A percentile compares a stretch with the other conserved stretches of the same genome.
Evolutionary conservation across 768 basidiomycete genomes (phyloP).

Genomic region (Mrakia hoshinonis): DNA sequence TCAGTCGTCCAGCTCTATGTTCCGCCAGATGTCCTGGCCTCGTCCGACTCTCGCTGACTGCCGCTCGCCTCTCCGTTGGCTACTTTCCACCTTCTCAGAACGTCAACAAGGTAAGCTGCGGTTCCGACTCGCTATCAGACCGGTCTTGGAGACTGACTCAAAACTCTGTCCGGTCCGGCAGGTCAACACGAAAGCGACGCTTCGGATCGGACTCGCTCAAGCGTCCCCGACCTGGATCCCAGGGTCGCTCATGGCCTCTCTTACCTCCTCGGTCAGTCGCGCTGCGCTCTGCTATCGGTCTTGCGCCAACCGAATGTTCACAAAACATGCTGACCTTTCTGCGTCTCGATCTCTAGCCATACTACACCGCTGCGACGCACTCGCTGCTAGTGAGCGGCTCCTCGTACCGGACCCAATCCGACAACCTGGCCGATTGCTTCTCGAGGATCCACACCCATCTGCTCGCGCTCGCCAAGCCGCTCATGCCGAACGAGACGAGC

Average conservation of each 20-base stretch:
- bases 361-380: constrained; percentile 11
- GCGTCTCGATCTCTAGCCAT: neutral
- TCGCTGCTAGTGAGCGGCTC: constrained; percentile 13
- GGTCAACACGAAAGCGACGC: constrained; percentile 18
- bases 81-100: neutral
- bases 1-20: too few relatives aligned
- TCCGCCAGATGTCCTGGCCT: too few relatives aligned
- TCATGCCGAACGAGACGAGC: constrained; percentile 16
- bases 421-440: constrained; percentile 19
- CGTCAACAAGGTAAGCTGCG: constrained; percentile 20
- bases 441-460: constrained; percentile 7
- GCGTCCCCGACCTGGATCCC: constrained; percentile 20
- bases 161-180: neutral
- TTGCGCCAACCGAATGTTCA: too few relatives aligned
- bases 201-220: constrained; percentile 3
- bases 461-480: neutral
- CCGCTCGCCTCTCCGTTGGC: neutral
- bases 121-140: neutral
- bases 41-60: neutral
- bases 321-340: neutral
- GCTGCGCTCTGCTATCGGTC: neutral
- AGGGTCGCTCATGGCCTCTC: neutral
- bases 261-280: neutral
- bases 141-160: neutral
- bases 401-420: neutral